Evolutionary conservation across 208 protist genomes (phyloP).

Genomic region (Trichomonas tenax): DNA sequence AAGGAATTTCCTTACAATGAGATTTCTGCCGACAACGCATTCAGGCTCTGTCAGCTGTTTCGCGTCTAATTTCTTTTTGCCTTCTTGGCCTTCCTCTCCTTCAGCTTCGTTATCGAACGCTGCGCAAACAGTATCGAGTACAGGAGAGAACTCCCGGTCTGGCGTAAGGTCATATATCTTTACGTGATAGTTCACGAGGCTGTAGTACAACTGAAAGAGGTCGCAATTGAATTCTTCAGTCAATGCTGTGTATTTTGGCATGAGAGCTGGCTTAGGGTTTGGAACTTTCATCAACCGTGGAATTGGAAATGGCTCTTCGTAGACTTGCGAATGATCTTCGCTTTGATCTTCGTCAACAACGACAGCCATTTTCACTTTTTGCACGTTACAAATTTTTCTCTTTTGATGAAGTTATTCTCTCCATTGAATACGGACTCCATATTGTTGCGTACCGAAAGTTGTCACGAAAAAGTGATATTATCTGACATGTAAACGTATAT

Average conservation of each 20-base stretch:
- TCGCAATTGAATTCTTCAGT: background rate
- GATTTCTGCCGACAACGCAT: background rate
- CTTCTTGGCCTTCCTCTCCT: too few species aligned
- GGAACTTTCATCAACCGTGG: background rate
- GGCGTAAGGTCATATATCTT: background rate
- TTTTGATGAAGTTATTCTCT: too few species aligned
- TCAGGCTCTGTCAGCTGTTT: background rate
- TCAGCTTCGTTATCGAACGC: background rate
- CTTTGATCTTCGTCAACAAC: background rate
- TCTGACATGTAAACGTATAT: too few species aligned
- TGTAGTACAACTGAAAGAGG: background rate
- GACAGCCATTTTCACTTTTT: background rate
- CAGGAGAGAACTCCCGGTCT: background rate
- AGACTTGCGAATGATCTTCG: background rate
- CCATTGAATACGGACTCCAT: too few species aligned
- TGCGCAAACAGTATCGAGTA: background rate
- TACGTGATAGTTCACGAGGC: background rate
- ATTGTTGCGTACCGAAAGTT: too few species aligned
- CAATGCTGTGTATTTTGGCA: background rate
- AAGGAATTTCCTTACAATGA: background rate
- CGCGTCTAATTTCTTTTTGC: background rate
- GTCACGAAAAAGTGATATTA: too few species aligned
- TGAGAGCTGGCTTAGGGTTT: background rate
- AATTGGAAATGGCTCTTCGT: background rate
- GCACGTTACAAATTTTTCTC: too few species aligned